Percentiles rank a stretch among this genome's conserved stretches.
Evolutionary conservation across 257 asterid species (phyloP).

Genomic region (Solanum bukasovii): DNA sequence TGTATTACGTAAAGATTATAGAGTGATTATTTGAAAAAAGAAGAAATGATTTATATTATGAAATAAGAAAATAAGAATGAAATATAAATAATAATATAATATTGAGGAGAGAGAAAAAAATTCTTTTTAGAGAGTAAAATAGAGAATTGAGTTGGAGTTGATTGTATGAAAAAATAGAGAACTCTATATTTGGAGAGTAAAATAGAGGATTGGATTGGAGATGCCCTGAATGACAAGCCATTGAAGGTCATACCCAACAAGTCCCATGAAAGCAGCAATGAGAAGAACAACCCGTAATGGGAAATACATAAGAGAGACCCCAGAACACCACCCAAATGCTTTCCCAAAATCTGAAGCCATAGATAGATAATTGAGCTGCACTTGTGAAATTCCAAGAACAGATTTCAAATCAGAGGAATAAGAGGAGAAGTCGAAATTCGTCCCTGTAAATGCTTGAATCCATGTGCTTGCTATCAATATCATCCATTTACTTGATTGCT

Average conservation of each 20-base stretch:
- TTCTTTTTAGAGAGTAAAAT: no score
- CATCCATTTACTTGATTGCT: constrained; percentile 47
- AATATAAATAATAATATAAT: no score
- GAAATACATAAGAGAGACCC: constrained; percentile 32
- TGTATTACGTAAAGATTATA: no score
- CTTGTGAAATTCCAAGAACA: constrained; percentile 39
- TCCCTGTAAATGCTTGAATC: constrained; percentile 70
- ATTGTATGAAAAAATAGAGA: no score
- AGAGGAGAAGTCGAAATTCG: constrained; percentile 46
- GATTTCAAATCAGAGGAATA: constrained; percentile 46
- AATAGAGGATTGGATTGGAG: no score
- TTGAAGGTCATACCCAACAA: constrained; percentile 50
- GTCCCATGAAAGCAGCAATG: constrained; percentile 48
- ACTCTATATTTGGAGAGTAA: no score
- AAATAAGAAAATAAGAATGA: no score
- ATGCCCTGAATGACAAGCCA: constrained; percentile 53
- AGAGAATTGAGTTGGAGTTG: no score
- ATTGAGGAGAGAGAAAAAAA: no score
- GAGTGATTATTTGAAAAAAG: no score
- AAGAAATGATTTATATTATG: no score
- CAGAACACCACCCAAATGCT: constrained; percentile 67
- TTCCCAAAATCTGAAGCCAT: constrained; percentile 62
- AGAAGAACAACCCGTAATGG: constrained; percentile 39
- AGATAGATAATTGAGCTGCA: constrained; percentile 43
- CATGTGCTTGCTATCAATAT: constrained; percentile 38